Evolutionary conservation across 441 rosid species (phyloP).

Genomic region (Gossypium lobatum): DNA sequence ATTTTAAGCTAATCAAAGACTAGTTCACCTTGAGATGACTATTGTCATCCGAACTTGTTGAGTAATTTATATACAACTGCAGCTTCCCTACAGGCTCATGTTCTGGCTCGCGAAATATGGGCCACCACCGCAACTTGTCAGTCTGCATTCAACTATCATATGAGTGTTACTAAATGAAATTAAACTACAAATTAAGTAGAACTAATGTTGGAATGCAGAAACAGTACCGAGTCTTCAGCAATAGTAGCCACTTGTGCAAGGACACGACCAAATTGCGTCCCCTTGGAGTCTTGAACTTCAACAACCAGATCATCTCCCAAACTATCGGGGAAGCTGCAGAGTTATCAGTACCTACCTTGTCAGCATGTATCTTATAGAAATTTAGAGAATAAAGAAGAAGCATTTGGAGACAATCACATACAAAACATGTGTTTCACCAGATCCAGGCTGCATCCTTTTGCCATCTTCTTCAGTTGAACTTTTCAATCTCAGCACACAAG

Average conservation of each 20-base stretch:
- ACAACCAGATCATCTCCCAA: constrained; percentile 89
- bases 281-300: constrained; percentile 83
- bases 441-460: constrained; percentile 83
- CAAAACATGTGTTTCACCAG: constrained; percentile 94
- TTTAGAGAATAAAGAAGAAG: constrained; percentile 7
- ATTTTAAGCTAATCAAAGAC: constrained; percentile 8
- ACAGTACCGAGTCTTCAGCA: constrained; percentile 69
- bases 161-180: constrained; percentile 26
- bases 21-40: constrained; percentile 68
- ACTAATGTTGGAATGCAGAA: constrained; percentile 10
- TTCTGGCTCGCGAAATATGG: constrained; percentile 86
- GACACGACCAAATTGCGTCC: constrained; percentile 84
- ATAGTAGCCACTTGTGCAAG: constrained; percentile 84
- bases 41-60: constrained; percentile 78
- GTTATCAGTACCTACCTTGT: constrained; percentile 24
- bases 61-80: constrained; percentile 76
- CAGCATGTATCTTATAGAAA: constrained; percentile 16
- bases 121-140: constrained; percentile 96
- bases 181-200: constrained; percentile 10
- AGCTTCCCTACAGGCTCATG: constrained; percentile 87
- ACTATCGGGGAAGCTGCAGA: constrained; percentile 93
- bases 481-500: constrained; percentile 72
- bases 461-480: constrained; percentile 79
- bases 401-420: constrained; percentile 37
- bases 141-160: constrained; percentile 48